These are phyloP conservation scores for Hydnomerulius pinastri DNA, from an alignment of 768 basidiomycete species.

Conservation along the genomic window DNA sequence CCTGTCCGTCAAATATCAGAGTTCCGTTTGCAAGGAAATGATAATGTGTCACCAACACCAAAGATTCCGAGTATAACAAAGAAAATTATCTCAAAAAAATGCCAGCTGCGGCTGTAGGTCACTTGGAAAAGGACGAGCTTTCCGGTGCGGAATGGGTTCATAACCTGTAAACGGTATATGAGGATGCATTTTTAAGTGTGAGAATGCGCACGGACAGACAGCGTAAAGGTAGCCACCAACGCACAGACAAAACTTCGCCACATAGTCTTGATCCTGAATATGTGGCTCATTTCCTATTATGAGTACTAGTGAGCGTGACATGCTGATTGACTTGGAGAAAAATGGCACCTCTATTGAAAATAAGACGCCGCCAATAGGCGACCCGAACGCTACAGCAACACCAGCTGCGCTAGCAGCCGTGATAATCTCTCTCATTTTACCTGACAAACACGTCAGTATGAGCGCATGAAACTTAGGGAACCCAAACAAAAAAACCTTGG, in stretches of 20 bases:
- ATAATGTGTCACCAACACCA: conserved; percentile 58
- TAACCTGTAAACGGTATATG: conserved; percentile 56
- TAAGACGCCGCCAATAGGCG: conserved; percentile 95
- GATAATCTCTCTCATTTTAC: conserved; percentile 86
- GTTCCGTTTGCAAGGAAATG: neutral
- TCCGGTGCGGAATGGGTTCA: conserved; percentile 98
- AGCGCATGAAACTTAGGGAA: conserved; percentile 4
- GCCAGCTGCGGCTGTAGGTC: conserved; percentile 97
- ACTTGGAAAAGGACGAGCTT: conserved; percentile 98
- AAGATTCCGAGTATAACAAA: conserved; percentile 95
- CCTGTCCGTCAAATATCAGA: conserved; percentile 49
- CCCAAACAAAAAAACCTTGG: conserved; percentile 59
- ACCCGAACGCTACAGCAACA: conserved; percentile 97
- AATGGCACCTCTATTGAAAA: conserved; percentile 89
- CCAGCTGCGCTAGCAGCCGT: conserved; percentile 97
- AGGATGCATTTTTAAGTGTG: conserved; percentile 21
- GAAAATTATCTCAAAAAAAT: conserved; percentile 97
- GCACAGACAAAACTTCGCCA: conserved; percentile 99
- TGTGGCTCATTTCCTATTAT: conserved; percentile 94
- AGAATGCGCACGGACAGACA: conserved; percentile 67
- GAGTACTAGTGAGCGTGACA: conserved; percentile 2
- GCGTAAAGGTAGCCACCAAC: conserved; percentile 91
- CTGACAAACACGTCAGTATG: conserved; percentile 35
- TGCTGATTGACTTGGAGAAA: neutral
- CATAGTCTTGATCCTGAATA: conserved; percentile 97